Percentiles rank a stretch among this genome's conserved stretches.
Evolutionary conservation across 495 filamentous ascomycete species (phyloP).

Genomic region (Penicillium manginii): DNA sequence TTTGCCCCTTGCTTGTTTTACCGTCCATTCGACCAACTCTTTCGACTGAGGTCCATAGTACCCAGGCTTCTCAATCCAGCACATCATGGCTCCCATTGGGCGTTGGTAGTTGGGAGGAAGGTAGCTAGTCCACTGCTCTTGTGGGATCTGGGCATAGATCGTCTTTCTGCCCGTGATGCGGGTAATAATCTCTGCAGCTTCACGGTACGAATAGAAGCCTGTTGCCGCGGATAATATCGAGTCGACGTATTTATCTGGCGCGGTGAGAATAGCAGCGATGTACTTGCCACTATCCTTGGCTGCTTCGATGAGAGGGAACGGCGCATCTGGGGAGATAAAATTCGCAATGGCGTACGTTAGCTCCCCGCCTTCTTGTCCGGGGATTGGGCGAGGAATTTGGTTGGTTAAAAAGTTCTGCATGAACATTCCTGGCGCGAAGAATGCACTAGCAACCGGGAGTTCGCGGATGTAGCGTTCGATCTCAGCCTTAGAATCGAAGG

Average conservation of each 20-base stretch:
- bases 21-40: constrained; percentile 45
- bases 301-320: constrained; percentile 49
- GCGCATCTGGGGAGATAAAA: constrained; percentile 32
- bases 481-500: constrained; percentile 49
- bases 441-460: constrained; percentile 48
- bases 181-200: constrained; percentile 40
- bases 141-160: constrained; percentile 45
- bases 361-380: constrained; percentile 15
- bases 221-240: constrained; percentile 46
- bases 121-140: constrained; percentile 36
- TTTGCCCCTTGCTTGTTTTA: constrained; percentile 38
- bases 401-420: constrained; percentile 50
- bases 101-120: constrained; percentile 31
- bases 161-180: constrained; percentile 51
- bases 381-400: constrained; percentile 16
- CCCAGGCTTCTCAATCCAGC: constrained; percentile 44
- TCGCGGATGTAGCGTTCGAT: constrained; percentile 50
- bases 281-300: constrained; percentile 55
- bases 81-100: constrained; percentile 39
- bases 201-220: constrained; percentile 37
- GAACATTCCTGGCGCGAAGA: constrained; percentile 46
- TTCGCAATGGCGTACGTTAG: constrained; percentile 28
- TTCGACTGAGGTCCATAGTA: constrained; percentile 48
- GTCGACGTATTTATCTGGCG: constrained; percentile 55
- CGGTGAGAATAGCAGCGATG: constrained; percentile 53